These are phyloP conservation scores for Claviceps cyperi DNA, from an alignment of 2,329 filamentous ascomycete species.

Conservation along the genomic window DNA sequence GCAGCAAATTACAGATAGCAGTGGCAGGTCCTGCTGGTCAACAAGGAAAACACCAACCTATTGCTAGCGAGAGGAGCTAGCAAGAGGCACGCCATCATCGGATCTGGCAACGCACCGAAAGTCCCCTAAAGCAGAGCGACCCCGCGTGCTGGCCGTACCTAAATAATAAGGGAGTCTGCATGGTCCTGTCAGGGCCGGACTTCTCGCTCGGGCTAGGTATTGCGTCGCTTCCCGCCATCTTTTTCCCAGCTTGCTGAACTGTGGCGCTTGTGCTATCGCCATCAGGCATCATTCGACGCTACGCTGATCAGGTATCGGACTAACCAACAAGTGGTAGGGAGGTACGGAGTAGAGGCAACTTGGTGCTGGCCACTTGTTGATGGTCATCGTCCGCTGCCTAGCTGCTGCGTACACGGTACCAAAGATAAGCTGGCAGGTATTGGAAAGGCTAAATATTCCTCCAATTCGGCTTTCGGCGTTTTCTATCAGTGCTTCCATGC, in stretches of 20 bases:
- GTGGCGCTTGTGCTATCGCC: not conserved
- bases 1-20: not conserved
- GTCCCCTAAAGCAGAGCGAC: conserved; percentile 2
- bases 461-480: not conserved
- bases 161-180: not conserved
- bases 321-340: not conserved
- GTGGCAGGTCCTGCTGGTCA: not conserved
- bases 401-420: not conserved
- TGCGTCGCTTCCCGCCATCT: no score
- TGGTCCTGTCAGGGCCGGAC: not conserved
- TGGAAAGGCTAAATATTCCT: not conserved
- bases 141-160: conserved; percentile 1
- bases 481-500: not conserved
- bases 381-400: not conserved
- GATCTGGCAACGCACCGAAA: conserved; percentile 1
- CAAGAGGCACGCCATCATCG: not conserved
- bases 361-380: not conserved
- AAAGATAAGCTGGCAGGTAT: not conserved
- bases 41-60: not conserved
- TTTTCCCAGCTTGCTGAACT: no score
- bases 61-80: not conserved
- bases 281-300: not conserved
- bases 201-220: not conserved
- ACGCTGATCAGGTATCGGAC: not conserved
- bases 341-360: not conserved